A percentile compares a stretch with the other conserved stretches of the same genome.
phyloP scores from a whole-genome alignment of 2,329 filamentous ascomycete genomes.

The Cercospora sp. region DNA sequence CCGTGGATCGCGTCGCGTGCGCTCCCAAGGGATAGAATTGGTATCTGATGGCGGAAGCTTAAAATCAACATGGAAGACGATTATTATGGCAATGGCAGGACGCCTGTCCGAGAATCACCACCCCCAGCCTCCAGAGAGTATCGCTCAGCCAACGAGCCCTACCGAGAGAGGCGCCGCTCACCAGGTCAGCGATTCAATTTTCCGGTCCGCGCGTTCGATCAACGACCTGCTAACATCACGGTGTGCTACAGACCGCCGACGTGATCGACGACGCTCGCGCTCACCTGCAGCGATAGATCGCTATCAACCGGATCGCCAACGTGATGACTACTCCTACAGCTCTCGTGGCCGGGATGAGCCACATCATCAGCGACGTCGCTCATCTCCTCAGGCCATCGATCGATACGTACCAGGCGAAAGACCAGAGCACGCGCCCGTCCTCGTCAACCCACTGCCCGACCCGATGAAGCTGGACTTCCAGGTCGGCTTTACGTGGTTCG shows the following conservation, averaged over 20 bases:
- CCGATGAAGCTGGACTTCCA: conserved; percentile 73
- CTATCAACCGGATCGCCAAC: conserved; percentile 69
- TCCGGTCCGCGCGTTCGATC: not conserved
- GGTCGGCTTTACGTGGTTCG: conserved; percentile 81
- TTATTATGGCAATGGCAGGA: conserved; percentile 23
- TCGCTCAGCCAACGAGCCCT: conserved; percentile 29
- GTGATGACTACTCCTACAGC: conserved; percentile 64
- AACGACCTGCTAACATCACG: conserved; percentile 12
- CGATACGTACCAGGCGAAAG: conserved; percentile 70
- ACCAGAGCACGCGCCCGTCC: conserved; percentile 56
- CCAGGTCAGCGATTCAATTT: conserved; percentile 27
- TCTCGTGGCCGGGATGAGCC: conserved; percentile 62
- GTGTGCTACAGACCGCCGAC: conserved; percentile 34
- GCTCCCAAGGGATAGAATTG: not conserved
- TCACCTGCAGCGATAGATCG: conserved; percentile 72
- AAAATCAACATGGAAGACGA: conserved; percentile 23
- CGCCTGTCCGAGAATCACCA: conserved; percentile 17
- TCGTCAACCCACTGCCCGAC: conserved; percentile 68
- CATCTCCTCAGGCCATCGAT: conserved; percentile 69
- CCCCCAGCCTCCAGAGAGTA: conserved; percentile 28
- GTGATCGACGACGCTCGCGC: conserved; percentile 67
- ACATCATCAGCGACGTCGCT: conserved; percentile 58
- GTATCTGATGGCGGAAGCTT: conserved; percentile 1
- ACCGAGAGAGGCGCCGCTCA: conserved; percentile 34
- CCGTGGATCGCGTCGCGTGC: not conserved